Evolutionary conservation across 306 rosid species (phyloP).

Genomic region (Cucurbita ficifolia): DNA sequence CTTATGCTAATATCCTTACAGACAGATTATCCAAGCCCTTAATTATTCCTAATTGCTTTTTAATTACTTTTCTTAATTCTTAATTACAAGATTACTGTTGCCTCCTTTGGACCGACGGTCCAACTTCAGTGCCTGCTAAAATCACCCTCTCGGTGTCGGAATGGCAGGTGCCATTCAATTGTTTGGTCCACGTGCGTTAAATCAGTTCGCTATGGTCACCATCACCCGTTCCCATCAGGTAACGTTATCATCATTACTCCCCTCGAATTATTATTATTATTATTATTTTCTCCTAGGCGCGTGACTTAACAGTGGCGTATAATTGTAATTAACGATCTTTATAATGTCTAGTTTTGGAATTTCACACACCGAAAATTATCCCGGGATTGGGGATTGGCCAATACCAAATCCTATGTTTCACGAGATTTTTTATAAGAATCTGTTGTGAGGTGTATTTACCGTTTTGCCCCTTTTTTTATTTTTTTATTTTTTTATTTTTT

Average conservation of each 20-base stretch:
- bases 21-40: background rate
- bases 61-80: background rate
- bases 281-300: background rate
- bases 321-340: background rate
- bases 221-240: background rate
- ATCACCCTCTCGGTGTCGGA: background rate
- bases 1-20: background rate
- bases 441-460: background rate
- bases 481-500: no score
- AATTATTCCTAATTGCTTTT: background rate
- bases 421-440: background rate
- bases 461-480: background rate
- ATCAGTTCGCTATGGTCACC: background rate
- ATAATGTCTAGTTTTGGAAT: background rate
- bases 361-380: background rate
- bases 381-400: background rate
- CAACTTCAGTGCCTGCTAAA: background rate
- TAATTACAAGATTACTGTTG: background rate
- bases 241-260: slow-evolving; percentile 10
- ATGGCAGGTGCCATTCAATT: background rate
- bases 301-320: background rate
- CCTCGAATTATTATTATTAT: background rate
- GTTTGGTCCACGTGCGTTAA: slow-evolving; percentile 15
- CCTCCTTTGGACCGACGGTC: background rate
- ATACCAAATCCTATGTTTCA: background rate